phyloP scores from a whole-genome alignment of 805 yeast species.

The Zygoascus ofunaensis region DNA sequence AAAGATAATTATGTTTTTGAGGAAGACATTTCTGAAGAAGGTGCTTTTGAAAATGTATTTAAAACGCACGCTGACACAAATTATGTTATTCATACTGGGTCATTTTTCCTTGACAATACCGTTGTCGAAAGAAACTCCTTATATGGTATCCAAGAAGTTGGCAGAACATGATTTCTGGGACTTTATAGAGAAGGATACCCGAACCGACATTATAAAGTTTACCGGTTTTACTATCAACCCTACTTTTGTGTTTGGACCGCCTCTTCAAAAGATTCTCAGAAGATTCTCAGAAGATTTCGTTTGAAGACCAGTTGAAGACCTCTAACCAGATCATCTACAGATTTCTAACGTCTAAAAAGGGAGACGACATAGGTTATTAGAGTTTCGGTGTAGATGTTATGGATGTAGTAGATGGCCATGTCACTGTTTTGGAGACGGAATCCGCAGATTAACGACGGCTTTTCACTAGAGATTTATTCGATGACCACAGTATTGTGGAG shows the following conservation, averaged over 20 bases:
- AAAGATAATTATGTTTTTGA: slow-evolving; percentile 24
- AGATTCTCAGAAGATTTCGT: slow-evolving; percentile 21
- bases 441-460: slow-evolving; percentile 14
- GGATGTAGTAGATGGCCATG: slow-evolving; percentile 54
- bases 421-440: slow-evolving; percentile 37
- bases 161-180: slow-evolving; percentile 56
- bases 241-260: slow-evolving; percentile 29
- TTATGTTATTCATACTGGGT: slow-evolving; percentile 33
- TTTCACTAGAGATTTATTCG: slow-evolving; percentile 5
- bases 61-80: slow-evolving; percentile 9
- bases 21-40: slow-evolving; percentile 30
- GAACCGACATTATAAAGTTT: slow-evolving; percentile 17
- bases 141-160: slow-evolving; percentile 38
- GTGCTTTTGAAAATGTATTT: slow-evolving; percentile 40
- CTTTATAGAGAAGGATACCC: slow-evolving; percentile 30
- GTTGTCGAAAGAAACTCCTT: slow-evolving; percentile 18
- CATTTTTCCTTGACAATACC: slow-evolving; percentile 25
- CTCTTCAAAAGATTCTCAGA: too few species aligned
- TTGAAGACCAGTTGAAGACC: slow-evolving; percentile 16
- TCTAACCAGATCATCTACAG: slow-evolving; percentile 5
- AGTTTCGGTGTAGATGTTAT: slow-evolving; percentile 41
- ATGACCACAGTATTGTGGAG: slow-evolving; percentile 11
- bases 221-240: slow-evolving; percentile 24
- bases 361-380: neutral
- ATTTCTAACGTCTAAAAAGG: neutral